Evolutionary conservation across 2,329 filamentous ascomycete genomes (phyloP).

Genomic region (Penicillium italicum): DNA sequence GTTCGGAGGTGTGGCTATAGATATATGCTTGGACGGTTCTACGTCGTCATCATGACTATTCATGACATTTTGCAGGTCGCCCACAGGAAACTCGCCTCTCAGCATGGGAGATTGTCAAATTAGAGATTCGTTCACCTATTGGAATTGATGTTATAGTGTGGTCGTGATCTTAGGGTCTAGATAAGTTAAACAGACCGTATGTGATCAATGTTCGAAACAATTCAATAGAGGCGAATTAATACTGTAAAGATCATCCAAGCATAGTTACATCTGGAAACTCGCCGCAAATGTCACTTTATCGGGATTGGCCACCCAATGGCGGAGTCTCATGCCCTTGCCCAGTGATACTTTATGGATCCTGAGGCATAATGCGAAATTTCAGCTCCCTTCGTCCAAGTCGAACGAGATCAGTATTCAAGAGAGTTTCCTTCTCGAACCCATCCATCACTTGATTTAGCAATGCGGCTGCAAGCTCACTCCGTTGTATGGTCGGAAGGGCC

Average conservation of each 20-base stretch:
- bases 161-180: too few relatives aligned
- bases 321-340: too few relatives aligned
- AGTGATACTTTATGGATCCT: neutral
- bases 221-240: neutral
- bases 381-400: slow-evolving; percentile 1
- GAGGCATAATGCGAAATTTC: neutral
- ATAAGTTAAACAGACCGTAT: too few relatives aligned
- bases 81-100: neutral
- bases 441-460: slow-evolving; percentile 4
- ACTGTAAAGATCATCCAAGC: too few relatives aligned
- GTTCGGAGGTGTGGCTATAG: neutral
- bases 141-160: neutral
- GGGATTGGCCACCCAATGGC: neutral
- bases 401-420: slow-evolving; percentile 19
- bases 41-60: slow-evolving; percentile 5
- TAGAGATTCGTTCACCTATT: neutral
- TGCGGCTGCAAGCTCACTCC: slow-evolving; percentile 5
- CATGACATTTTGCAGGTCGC: slow-evolving; percentile 1
- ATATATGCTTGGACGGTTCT: neutral
- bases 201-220: too few relatives aligned
- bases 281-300: neutral
- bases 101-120: neutral
- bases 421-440: slow-evolving; percentile 7
- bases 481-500: slow-evolving; percentile 2
- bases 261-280: neutral